Evolutionary conservation across 345 rosid genomes (phyloP).

Genomic region (Eucalyptus marginata): DNA sequence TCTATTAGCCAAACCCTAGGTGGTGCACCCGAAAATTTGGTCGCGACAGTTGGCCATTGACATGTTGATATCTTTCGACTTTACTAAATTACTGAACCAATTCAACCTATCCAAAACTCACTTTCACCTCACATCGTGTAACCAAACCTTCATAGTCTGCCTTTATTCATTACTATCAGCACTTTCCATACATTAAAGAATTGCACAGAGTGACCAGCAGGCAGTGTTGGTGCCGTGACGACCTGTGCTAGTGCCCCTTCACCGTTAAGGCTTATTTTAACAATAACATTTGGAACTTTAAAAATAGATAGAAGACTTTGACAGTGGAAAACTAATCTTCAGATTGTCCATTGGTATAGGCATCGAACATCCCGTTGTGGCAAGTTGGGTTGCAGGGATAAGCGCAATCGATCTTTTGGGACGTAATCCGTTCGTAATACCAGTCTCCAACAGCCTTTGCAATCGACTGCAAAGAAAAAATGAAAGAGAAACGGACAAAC

Average conservation of each 20-base stretch:
- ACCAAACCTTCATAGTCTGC: background rate
- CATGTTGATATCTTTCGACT: background rate
- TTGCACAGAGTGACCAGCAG: background rate
- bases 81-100: background rate
- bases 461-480: conserved; percentile 40
- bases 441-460: conserved; percentile 89
- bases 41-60: background rate
- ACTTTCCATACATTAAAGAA: background rate
- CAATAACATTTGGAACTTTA: background rate
- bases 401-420: conserved; percentile 78
- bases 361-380: conserved; percentile 36
- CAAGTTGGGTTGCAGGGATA: conserved; percentile 98
- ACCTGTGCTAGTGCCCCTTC: background rate
- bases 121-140: background rate
- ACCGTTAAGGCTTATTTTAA: background rate
- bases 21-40: no score
- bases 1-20: no score
- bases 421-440: conserved; percentile 52
- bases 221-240: background rate
- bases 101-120: background rate
- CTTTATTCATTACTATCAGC: background rate
- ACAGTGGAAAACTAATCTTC: background rate
- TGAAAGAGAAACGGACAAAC: background rate
- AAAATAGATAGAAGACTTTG: background rate
- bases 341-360: no score